A percentile compares a stretch with the other conserved stretches of the same genome.
Conservation (phyloP, 2,329 filamentous ascomycete genomes). For the Calonectria hawksworthii region DNA sequence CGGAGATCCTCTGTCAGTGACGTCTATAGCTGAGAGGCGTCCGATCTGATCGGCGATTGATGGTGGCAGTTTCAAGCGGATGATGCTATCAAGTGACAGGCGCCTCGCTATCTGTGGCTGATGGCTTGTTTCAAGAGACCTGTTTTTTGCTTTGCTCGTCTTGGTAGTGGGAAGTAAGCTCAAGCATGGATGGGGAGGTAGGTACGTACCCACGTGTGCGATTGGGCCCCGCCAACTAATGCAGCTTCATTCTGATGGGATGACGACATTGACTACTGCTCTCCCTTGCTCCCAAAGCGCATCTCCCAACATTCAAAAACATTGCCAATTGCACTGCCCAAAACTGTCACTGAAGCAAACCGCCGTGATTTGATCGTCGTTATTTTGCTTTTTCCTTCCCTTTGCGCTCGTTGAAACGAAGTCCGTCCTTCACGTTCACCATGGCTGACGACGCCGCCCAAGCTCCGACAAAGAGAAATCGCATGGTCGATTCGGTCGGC, state of each 20-base stretch:
- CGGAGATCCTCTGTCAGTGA: slow-evolving; percentile 23
- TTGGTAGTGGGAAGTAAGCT: neutral
- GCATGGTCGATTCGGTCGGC: slow-evolving; percentile 56
- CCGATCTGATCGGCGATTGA: neutral
- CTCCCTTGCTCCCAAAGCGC: neutral
- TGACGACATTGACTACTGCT: slow-evolving; percentile 32
- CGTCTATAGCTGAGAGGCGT: neutral
- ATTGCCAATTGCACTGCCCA: neutral
- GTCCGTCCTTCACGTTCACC: neutral
- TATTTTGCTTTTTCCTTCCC: neutral
- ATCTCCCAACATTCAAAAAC: neutral
- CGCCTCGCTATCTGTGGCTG: neutral
- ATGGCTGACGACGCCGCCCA: slow-evolving; percentile 33
- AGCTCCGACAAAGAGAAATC: slow-evolving; percentile 43
- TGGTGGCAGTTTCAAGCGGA: neutral
- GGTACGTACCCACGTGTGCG: slow-evolving; percentile 30
- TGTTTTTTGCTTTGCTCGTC: neutral
- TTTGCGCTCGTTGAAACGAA: neutral
- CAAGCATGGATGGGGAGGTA: neutral
- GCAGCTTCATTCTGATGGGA: neutral
- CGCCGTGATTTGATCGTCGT: neutral
- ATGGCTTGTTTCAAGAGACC: neutral
- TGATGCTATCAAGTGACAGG: neutral
- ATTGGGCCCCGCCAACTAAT: neutral
- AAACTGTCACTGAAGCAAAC: neutral